A percentile compares a stretch with the other conserved stretches of the same genome.
Conservation (phyloP, 257 asterid species). For the Vinca minor region DNA sequence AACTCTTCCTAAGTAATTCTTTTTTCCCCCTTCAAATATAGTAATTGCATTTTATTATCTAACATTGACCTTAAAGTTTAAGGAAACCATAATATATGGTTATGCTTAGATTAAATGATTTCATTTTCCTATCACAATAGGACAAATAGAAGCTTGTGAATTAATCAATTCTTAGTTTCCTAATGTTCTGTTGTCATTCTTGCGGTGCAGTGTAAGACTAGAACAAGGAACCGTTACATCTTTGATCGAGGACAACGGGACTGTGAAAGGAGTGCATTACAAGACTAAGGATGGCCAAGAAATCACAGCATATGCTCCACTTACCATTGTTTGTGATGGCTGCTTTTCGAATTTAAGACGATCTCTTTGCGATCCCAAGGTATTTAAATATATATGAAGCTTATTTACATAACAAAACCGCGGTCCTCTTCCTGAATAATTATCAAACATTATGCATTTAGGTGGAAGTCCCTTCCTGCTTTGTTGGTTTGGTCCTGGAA, state of each 20-base stretch:
- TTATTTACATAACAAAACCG: too few relatives aligned
- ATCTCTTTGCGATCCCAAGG: conserved; percentile 69
- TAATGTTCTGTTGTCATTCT: too few relatives aligned
- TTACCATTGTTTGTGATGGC: conserved; percentile 78
- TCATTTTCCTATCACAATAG: too few relatives aligned
- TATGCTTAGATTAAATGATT: too few relatives aligned
- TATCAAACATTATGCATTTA: background rate
- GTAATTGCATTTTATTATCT: background rate
- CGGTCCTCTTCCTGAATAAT: background rate
- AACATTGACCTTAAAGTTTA: too few relatives aligned
- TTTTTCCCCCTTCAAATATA: too few relatives aligned
- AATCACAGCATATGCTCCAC: conserved; percentile 52
- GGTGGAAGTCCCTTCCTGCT: conserved; percentile 30
- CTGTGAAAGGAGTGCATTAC: conserved; percentile 64
- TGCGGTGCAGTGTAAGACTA: conserved; percentile 44
- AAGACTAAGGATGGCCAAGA: conserved; percentile 59
- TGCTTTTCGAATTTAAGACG: conserved; percentile 78
- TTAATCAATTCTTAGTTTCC: too few relatives aligned
- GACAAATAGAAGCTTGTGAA: too few relatives aligned
- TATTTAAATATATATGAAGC: conserved; percentile 20
- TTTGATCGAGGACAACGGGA: conserved; percentile 58
- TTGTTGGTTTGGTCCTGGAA: conserved; percentile 32
- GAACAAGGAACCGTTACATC: conserved; percentile 80
- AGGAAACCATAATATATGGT: too few relatives aligned
- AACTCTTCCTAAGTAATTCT: conserved; percentile 65